These are phyloP conservation scores for Bipolaris gigantea DNA, from an alignment of 2,329 filamentous ascomycete species.

Conservation along the genomic window DNA sequence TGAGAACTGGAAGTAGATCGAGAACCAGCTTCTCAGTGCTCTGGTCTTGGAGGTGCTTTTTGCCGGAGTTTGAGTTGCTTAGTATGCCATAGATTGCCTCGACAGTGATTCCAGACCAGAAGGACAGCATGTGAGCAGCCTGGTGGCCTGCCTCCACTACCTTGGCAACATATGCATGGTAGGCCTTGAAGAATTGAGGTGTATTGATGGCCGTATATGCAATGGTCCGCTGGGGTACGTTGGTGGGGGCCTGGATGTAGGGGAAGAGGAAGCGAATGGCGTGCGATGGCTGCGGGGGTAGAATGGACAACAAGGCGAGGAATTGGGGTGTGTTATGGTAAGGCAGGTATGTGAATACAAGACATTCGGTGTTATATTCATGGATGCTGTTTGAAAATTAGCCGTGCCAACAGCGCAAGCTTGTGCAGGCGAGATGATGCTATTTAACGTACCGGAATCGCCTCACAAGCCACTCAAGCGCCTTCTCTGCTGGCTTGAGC, in stretches of 20 bases:
- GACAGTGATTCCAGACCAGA: slow-evolving; percentile 87
- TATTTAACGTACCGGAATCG: slow-evolving; percentile 61
- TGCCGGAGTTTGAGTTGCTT: slow-evolving; percentile 74
- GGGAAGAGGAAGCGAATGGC: slow-evolving; percentile 84
- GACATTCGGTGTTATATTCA: slow-evolving; percentile 78
- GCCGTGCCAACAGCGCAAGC: background rate
- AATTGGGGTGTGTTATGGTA: slow-evolving; percentile 89
- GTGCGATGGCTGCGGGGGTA: slow-evolving; percentile 72
- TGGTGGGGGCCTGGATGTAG: slow-evolving; percentile 76
- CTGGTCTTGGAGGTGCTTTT: slow-evolving; percentile 73
- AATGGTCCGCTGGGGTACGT: slow-evolving; percentile 77
- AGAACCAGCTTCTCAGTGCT: slow-evolving; percentile 78
- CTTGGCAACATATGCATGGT: slow-evolving; percentile 79
- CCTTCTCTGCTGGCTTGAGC: slow-evolving; percentile 84
- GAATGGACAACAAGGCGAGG: slow-evolving; percentile 79
- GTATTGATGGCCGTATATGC: slow-evolving; percentile 83
- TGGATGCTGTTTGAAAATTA: slow-evolving; percentile 62
- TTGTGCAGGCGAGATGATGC: background rate
- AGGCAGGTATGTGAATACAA: slow-evolving; percentile 86
- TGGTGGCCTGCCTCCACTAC: slow-evolving; percentile 72
- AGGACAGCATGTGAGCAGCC: slow-evolving; percentile 76
- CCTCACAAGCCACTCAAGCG: slow-evolving; percentile 91
- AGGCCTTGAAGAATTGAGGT: slow-evolving; percentile 69
- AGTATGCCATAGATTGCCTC: slow-evolving; percentile 84
- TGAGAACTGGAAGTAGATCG: slow-evolving; percentile 68